Evolutionary conservation across 2,329 filamentous ascomycete species (phyloP).

Genomic region (Magnaporthiopsis incrustans): DNA sequence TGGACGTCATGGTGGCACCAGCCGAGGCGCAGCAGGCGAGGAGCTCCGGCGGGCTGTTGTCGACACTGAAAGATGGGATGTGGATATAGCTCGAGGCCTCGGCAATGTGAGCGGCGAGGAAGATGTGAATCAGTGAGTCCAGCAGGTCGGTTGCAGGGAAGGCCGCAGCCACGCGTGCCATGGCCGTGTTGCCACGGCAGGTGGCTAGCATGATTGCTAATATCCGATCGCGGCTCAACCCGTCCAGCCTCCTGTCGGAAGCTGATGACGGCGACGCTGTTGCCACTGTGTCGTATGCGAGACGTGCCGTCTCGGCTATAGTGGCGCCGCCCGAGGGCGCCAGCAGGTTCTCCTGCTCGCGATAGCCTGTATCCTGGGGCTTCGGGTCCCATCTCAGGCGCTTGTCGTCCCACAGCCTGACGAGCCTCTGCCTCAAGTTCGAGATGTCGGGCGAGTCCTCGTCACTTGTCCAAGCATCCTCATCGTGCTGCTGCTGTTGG

Average conservation of each 20-base stretch:
- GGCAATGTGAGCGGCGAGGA: slow-evolving; percentile 46
- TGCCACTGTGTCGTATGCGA: slow-evolving; percentile 9
- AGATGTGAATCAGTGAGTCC: slow-evolving; percentile 54
- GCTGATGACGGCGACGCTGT: neutral
- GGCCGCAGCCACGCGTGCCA: slow-evolving; percentile 45
- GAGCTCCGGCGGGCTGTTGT: slow-evolving; percentile 48
- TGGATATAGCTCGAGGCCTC: slow-evolving; percentile 55
- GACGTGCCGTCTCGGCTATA: slow-evolving; percentile 29
- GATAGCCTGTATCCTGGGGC: slow-evolving; percentile 34
- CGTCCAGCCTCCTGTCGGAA: slow-evolving; percentile 31
- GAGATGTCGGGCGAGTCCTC: slow-evolving; percentile 34
- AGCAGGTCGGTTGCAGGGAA: slow-evolving; percentile 55
- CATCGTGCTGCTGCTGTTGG: neutral
- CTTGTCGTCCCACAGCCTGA: slow-evolving; percentile 41
- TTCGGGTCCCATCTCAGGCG: slow-evolving; percentile 43
- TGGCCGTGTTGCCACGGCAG: slow-evolving; percentile 42
- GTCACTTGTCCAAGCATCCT: slow-evolving; percentile 8
- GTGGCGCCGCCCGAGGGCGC: slow-evolving; percentile 29
- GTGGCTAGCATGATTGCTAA: slow-evolving; percentile 56
- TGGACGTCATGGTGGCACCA: slow-evolving; percentile 51
- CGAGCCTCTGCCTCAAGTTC: slow-evolving; percentile 37
- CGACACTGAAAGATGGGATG: slow-evolving; percentile 49
- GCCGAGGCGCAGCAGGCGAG: slow-evolving; percentile 50
- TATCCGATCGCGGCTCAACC: slow-evolving; percentile 49
- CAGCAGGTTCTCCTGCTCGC: slow-evolving; percentile 36